These are phyloP conservation scores for Candida methanosorbosa DNA, from an alignment of 805 yeast genomes.

Conservation along the genomic window DNA sequence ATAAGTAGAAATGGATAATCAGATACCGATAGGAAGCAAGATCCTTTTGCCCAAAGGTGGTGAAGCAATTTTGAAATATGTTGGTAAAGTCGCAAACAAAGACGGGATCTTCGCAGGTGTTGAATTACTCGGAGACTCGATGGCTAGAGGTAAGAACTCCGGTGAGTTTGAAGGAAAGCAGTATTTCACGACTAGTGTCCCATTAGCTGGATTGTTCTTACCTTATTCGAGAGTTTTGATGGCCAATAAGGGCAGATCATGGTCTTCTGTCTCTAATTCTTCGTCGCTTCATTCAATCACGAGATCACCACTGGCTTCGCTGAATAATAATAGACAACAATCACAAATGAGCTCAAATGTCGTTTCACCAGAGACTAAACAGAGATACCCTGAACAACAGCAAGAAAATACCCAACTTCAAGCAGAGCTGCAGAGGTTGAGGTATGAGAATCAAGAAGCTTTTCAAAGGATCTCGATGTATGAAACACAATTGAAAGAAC, in stretches of 20 bases:
- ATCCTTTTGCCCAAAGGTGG: slow-evolving; percentile 68
- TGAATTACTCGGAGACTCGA: slow-evolving; percentile 63
- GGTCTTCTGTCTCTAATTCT: neutral
- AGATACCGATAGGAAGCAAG: too few relatives aligned
- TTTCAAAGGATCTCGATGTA: slow-evolving; percentile 5
- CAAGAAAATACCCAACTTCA: neutral
- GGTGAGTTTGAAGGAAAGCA: slow-evolving; percentile 70
- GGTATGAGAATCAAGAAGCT: slow-evolving; percentile 6
- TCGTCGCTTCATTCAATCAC: too few relatives aligned
- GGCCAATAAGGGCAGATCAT: slow-evolving; percentile 7
- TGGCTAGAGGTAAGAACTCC: slow-evolving; percentile 67
- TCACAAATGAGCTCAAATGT: neutral
- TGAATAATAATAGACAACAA: neutral
- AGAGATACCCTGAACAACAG: too few relatives aligned
- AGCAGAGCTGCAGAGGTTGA: slow-evolving; percentile 1
- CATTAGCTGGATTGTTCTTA: slow-evolving; percentile 71
- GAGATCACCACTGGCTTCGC: neutral
- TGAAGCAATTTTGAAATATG: slow-evolving; percentile 55
- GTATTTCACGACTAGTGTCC: slow-evolving; percentile 58
- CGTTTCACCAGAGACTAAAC: neutral
- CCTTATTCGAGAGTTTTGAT: slow-evolving; percentile 36
- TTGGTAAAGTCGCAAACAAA: slow-evolving; percentile 69
- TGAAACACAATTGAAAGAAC: slow-evolving; percentile 30
- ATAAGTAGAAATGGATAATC: too few relatives aligned
- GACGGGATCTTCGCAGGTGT: slow-evolving; percentile 79